A percentile compares a stretch with the other conserved stretches of the same genome.
Evolutionary conservation across 495 filamentous ascomycete genomes (phyloP).

Genomic region (Amorphotheca resinae): DNA sequence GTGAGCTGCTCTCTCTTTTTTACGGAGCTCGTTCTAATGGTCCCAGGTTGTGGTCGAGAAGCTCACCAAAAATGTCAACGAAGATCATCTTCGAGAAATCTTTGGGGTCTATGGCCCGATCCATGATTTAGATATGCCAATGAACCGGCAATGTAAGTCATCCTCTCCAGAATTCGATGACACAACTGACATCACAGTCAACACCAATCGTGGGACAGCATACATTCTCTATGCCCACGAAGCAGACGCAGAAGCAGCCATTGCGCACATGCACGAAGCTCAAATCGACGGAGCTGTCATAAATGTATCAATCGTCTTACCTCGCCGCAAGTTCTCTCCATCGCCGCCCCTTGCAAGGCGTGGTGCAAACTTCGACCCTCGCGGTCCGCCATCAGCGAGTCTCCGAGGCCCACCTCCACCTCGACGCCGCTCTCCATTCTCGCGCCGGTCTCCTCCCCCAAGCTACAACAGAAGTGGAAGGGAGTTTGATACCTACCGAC

Average conservation of each 20-base stretch:
- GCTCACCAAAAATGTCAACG: conserved; percentile 89
- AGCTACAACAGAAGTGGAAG: conserved; percentile 27
- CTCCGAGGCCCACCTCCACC: conserved; percentile 27
- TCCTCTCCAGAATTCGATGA: neutral
- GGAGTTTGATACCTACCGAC: conserved; percentile 41
- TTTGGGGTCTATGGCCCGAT: conserved; percentile 85
- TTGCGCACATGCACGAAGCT: conserved; percentile 96
- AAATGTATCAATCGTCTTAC: conserved; percentile 87
- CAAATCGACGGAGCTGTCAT: conserved; percentile 82
- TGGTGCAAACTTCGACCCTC: conserved; percentile 35
- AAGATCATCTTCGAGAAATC: conserved; percentile 78
- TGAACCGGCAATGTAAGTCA: conserved; percentile 69
- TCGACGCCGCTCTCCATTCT: conserved; percentile 28
- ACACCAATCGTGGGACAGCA: conserved; percentile 84
- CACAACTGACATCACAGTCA: conserved; percentile 39
- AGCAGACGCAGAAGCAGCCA: conserved; percentile 73
- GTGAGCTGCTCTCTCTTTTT: conserved; percentile 22
- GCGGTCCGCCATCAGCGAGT: conserved; percentile 20
- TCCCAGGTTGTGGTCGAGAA: conserved; percentile 87
- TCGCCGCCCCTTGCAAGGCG: conserved; percentile 36
- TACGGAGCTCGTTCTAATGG: conserved; percentile 4
- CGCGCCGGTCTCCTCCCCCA: conserved; percentile 28
- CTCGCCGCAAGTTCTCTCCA: conserved; percentile 53
- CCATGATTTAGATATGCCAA: conserved; percentile 72
- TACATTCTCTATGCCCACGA: conserved; percentile 78